Base-by-base conservation (phyloP, 1,284 basidiomycete genomes). In the Boletus sp. region DNA sequence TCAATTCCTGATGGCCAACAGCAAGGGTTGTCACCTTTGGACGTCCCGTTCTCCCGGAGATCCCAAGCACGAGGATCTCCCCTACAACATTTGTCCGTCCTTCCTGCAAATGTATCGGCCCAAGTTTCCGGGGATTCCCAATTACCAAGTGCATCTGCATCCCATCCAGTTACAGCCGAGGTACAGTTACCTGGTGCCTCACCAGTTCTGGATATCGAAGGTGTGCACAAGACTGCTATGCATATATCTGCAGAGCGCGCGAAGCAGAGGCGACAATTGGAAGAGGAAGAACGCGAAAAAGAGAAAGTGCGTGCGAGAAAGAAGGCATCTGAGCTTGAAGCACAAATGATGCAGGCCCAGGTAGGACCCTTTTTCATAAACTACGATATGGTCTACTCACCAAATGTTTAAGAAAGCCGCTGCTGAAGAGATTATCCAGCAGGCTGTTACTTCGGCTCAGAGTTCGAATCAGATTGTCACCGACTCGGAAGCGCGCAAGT, bases 191-290 rank as follows among this genome's bases (percentile, higher is more conserved):
- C 67, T 22, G 53, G 70, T 3, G 54, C 64, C 5, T 51, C 69
- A 13, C 64, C 75, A 38, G 64, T 57, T 8, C 65, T 76, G n/a
- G 86, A 88, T 57, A 63, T 88, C 35, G 84, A 91, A 46, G 84
- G 84, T 53, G 74, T 77, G 8, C 82, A 88, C 56, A 89, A 89
- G 57, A 82, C 84, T 35, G 78, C 91, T 41, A 95, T 97, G 93
- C 91, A 93, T 54, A 80, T 72, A 47, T 91, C 91, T 4, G 94
- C 93, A 3, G 92, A 91, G 57, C 80, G 92, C 43, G 94, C 94
- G 1, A 84, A 83, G 59, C 72, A 81, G 50, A 73, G 88, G 49
- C 72, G 92, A 40, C 80, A 91, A 61, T 81, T 88, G 40, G 94
- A 95, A 59, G 94, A 97, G 64, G 83, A 83, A 52, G 88, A 92